These are phyloP conservation scores for Penicillium tannophilum DNA, from an alignment of 495 filamentous ascomycete species.

Conservation along the genomic window DNA sequence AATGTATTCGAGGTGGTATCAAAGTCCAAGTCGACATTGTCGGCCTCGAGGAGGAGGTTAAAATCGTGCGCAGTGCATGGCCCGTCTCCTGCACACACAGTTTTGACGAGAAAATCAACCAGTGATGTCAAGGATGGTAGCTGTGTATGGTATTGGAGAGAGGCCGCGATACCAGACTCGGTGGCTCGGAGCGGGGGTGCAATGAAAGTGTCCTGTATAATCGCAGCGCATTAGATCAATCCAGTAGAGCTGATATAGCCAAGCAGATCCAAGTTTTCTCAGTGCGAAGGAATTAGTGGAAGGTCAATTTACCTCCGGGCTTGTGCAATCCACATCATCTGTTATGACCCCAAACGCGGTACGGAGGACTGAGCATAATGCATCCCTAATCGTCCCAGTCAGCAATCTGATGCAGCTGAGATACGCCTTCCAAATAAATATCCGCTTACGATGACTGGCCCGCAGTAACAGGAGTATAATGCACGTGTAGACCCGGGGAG, in stretches of 20 bases:
- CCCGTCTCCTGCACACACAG: conserved; percentile 47
- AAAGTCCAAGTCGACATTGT: conserved; percentile 76
- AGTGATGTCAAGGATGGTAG: conserved; percentile 60
- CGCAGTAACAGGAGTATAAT: conserved; percentile 62
- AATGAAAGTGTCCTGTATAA: conserved; percentile 65
- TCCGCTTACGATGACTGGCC: conserved; percentile 43
- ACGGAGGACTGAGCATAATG: conserved; percentile 63
- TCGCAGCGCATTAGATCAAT: background rate
- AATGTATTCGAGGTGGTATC: conserved; percentile 68
- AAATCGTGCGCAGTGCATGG: conserved; percentile 40
- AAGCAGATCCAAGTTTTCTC: background rate
- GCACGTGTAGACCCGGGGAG: conserved; percentile 81
- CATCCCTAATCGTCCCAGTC: conserved; percentile 41
- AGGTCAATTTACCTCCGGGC: conserved; percentile 44
- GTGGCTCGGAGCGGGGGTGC: conserved; percentile 60
- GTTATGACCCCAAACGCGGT: conserved; percentile 55
- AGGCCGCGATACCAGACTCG: conserved; percentile 64
- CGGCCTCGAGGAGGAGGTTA: conserved; percentile 48
- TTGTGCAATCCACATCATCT: conserved; percentile 50
- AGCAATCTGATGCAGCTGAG: conserved; percentile 1
- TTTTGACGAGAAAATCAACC: conserved; percentile 56
- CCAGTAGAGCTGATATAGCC: background rate
- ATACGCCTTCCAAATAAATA: background rate
- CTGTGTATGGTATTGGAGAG: conserved; percentile 68
- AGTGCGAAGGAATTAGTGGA: background rate